phyloP scores from a whole-genome alignment of 768 basidiomycete genomes.

The Boletus vermiculosoides region DNA sequence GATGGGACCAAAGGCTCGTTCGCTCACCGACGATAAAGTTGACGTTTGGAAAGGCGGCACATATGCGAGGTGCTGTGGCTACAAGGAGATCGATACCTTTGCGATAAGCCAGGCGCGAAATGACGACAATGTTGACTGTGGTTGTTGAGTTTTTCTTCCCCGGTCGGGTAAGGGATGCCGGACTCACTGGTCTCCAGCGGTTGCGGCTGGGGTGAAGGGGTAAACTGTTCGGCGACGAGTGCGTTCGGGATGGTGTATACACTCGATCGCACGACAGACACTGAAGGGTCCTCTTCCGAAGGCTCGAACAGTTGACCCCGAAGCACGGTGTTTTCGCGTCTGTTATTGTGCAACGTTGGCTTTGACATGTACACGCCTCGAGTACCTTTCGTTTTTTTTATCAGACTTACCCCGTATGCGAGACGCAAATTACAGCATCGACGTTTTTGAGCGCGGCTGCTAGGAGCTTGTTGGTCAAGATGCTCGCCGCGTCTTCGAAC shows the following conservation, averaged over 20 bases:
- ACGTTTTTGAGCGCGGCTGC: slow-evolving; percentile 85
- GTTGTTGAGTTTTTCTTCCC: background rate
- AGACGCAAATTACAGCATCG: slow-evolving; percentile 94
- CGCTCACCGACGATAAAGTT: slow-evolving; percentile 77
- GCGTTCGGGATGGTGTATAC: slow-evolving; percentile 96
- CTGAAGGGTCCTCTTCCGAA: slow-evolving; percentile 41
- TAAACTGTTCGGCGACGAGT: slow-evolving; percentile 82
- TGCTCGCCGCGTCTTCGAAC: slow-evolving; percentile 95
- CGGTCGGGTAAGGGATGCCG: no score
- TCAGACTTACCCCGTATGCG: slow-evolving; percentile 81
- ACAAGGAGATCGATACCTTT: slow-evolving; percentile 97
- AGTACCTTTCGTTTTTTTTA: background rate
- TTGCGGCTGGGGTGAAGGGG: slow-evolving; percentile 50
- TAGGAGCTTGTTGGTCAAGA: slow-evolving; percentile 94
- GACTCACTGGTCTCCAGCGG: slow-evolving; percentile 55
- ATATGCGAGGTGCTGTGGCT: slow-evolving; percentile 88
- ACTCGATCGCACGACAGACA: slow-evolving; percentile 48
- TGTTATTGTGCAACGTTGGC: slow-evolving; percentile 30
- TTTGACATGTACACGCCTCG: background rate
- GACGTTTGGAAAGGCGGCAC: slow-evolving; percentile 80
- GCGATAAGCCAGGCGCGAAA: slow-evolving; percentile 89
- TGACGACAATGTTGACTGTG: slow-evolving; percentile 85
- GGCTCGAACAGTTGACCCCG: slow-evolving; percentile 73
- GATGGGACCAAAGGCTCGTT: no score
- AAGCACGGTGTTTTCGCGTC: slow-evolving; percentile 96